phyloP scores from a whole-genome alignment of 179 eudicot genomes.

The Heliamphora pulchella region DNA sequence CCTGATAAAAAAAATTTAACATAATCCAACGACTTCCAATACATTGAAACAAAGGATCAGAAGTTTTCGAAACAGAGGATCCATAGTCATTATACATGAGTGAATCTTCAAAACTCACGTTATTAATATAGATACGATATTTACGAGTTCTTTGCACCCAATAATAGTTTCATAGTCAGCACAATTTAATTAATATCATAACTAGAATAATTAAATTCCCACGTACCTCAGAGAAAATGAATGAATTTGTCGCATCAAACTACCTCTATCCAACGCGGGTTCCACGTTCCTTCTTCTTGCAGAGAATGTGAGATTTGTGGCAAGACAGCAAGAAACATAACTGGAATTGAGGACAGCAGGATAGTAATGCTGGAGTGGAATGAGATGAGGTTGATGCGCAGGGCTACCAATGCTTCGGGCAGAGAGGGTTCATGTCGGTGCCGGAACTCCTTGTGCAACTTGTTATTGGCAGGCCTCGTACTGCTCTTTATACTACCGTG shows the following conservation, averaged over 20 bases:
- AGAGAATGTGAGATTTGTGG: slow-evolving; percentile 60
- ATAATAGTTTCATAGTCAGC: not conserved
- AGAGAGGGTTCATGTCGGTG: slow-evolving; percentile 16
- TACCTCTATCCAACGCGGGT: not conserved
- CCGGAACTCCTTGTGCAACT: slow-evolving; percentile 23
- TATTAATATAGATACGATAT: not conserved
- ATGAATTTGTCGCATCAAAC: not conserved
- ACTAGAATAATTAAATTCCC: not conserved
- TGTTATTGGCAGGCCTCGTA: slow-evolving; percentile 28
- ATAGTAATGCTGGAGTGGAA: slow-evolving; percentile 19
- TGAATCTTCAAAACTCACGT: not conserved
- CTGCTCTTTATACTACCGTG: slow-evolving; percentile 34
- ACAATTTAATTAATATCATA: not conserved
- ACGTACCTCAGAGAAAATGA: not conserved
- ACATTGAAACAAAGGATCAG: no score
- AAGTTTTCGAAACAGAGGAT: no score
- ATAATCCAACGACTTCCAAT: no score
- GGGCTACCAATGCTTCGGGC: not conserved
- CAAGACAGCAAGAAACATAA: slow-evolving; percentile 33
- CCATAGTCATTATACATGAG: not conserved
- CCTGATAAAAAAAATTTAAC: no score
- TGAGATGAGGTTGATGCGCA: slow-evolving; percentile 14
- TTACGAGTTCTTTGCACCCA: not conserved
- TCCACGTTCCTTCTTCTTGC: not conserved
- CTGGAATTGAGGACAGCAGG: slow-evolving; percentile 25